Evolutionary conservation across 2,329 filamentous ascomycete genomes (phyloP).

Genomic region (Coleophoma crateriformis): DNA sequence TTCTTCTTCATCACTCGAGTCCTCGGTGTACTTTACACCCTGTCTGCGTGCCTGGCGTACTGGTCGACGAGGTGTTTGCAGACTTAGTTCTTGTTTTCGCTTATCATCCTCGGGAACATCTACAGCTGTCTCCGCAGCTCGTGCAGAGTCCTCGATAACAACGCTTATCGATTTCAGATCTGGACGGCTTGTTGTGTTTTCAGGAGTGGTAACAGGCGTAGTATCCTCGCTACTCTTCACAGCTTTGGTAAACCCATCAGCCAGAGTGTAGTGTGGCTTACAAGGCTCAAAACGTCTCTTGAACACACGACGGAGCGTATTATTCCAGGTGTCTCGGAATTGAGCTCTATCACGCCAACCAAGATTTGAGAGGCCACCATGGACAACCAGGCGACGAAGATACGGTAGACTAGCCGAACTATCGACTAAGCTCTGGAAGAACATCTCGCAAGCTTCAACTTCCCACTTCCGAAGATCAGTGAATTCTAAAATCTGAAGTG

Average conservation of each 20-base stretch:
- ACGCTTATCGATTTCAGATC: not conserved
- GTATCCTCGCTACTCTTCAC: no score
- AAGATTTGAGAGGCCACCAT: conserved; percentile 68
- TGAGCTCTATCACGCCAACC: conserved; percentile 77
- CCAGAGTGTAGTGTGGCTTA: conserved; percentile 1
- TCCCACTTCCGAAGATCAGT: conserved; percentile 73
- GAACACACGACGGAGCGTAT: conserved; percentile 64
- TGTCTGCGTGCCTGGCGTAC: not conserved
- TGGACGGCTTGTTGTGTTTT: not conserved
- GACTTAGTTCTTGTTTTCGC: not conserved
- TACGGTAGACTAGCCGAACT: conserved; percentile 59
- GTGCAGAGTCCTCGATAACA: not conserved
- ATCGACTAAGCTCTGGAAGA: conserved; percentile 74
- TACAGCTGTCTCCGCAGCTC: not conserved
- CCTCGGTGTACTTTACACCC: not conserved
- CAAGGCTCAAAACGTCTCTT: conserved; percentile 39
- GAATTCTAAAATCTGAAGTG: conserved; percentile 66
- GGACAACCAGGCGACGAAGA: conserved; percentile 64
- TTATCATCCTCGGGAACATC: not conserved
- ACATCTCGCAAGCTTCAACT: conserved; percentile 62
- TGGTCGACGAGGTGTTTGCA: not conserved
- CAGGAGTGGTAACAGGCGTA: not conserved
- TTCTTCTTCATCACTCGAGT: not conserved
- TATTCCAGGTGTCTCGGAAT: conserved; percentile 74
- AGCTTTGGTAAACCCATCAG: not conserved